Evolutionary conservation across 768 basidiomycete genomes (phyloP).

Genomic region (Panellus pusillus): DNA sequence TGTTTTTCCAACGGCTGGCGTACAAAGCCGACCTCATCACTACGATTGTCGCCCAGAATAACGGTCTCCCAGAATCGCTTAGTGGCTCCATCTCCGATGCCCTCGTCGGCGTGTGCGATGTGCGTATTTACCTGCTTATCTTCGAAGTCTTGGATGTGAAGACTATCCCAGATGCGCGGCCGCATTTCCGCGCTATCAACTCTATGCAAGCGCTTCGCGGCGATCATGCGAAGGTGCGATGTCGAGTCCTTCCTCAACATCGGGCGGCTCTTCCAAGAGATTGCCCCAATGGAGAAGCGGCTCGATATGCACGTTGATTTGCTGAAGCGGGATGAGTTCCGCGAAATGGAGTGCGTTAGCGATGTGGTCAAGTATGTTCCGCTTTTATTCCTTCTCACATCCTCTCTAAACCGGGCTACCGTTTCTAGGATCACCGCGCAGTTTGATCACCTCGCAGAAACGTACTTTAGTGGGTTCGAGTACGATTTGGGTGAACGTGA

Average conservation of each 20-base stretch:
- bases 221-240: slow-evolving; percentile 77
- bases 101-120: slow-evolving; percentile 95
- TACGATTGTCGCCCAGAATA: slow-evolving; percentile 74
- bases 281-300: slow-evolving; percentile 85
- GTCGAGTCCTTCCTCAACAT: slow-evolving; percentile 84
- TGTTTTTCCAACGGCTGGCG: slow-evolving; percentile 90
- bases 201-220: slow-evolving; percentile 87
- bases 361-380: slow-evolving; percentile 79
- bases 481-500: slow-evolving; percentile 89
- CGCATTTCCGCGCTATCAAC: slow-evolving; percentile 78
- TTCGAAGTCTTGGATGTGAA: background rate
- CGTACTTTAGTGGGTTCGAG: slow-evolving; percentile 81
- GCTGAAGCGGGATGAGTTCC: slow-evolving; percentile 85
- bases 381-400: background rate
- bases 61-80: slow-evolving; percentile 83
- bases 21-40: slow-evolving; percentile 88
- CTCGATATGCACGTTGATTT: slow-evolving; percentile 91
- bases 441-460: slow-evolving; percentile 89
- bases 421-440: slow-evolving; percentile 81
- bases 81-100: slow-evolving; percentile 79
- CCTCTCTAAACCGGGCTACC: background rate
- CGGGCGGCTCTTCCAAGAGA: slow-evolving; percentile 81
- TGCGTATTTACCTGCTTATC: slow-evolving; percentile 29
- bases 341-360: slow-evolving; percentile 89
- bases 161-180: slow-evolving; percentile 68